Conservation (phyloP, 2,329 filamentous ascomycete genomes). For the Coleophoma crateriformis region DNA sequence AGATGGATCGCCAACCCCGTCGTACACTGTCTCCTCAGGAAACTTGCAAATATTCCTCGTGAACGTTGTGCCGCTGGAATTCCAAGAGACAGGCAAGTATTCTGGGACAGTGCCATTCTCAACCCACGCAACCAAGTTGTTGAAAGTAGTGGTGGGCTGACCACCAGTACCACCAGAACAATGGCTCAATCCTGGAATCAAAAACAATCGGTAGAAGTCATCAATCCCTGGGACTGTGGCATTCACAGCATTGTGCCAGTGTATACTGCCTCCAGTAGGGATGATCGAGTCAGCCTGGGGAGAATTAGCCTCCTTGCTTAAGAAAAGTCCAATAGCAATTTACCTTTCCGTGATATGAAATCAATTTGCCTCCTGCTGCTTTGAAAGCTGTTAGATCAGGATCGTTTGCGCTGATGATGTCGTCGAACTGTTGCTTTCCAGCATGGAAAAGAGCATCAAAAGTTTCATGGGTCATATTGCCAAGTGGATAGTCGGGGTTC, state of each 20-base stretch:
- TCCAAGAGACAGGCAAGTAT: background rate
- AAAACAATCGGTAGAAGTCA: slow-evolving; percentile 7
- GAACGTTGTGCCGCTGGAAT: slow-evolving; percentile 14
- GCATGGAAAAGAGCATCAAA: slow-evolving; percentile 12
- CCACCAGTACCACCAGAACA: slow-evolving; percentile 18
- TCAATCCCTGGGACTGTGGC: background rate
- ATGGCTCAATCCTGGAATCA: slow-evolving; percentile 5
- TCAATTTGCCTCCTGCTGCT: slow-evolving; percentile 3
- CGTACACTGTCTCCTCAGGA: slow-evolving; percentile 3
- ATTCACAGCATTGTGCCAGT: slow-evolving; percentile 30
- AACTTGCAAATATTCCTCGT: slow-evolving; percentile 12
- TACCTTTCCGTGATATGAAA: slow-evolving; percentile 4
- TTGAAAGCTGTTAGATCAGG: background rate
- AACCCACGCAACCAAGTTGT: slow-evolving; percentile 22
- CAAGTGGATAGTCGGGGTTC: slow-evolving; percentile 24
- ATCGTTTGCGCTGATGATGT: slow-evolving; percentile 1
- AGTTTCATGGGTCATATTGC: slow-evolving; percentile 23
- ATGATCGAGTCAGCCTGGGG: slow-evolving; percentile 25
- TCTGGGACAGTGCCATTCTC: slow-evolving; percentile 22
- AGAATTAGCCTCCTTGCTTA: too few relatives aligned
- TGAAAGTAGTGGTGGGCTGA: slow-evolving; percentile 15
- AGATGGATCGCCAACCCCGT: slow-evolving; percentile 24
- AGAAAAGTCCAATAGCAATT: background rate
- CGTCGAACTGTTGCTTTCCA: slow-evolving; percentile 20
- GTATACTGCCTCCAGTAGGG: slow-evolving; percentile 24